Base-by-base conservation (phyloP, 805 yeast species). In the Candida ponderosae region DNA sequence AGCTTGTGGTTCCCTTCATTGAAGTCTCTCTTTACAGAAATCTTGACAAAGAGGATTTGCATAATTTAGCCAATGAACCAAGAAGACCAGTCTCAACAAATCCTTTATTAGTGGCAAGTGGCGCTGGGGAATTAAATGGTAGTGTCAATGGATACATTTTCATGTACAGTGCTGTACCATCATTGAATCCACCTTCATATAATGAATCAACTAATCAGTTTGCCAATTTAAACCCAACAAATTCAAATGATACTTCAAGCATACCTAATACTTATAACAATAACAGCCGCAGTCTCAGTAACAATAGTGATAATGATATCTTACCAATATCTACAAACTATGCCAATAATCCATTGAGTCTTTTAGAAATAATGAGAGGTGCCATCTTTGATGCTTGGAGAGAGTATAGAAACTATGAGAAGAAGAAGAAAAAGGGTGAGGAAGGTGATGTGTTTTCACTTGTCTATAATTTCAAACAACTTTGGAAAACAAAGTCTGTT, bases 121-220 rank as follows among this genome's bases (percentile, higher is more conserved):
- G 93, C 2, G 84, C 88, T 5, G 73, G 85, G 31, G 90, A 81
- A 41, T 57, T 83, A 46, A 81, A 83, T 51, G 89, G 88, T 5
- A 66, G 74, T 24, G 70, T 83, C n/a, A 81, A 81, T 52, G 90
- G 89, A 1, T 83, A 83, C 53, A 63, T 81, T 31, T 66, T 81
- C 28, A 76, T 79, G 33, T 83, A 81, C 54, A 72, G 79, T 38
- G 79, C 85, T 3, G 72, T 82, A 3, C 93, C 94, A 1, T 66
- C 73, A 18, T 47, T 63, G 24, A 64, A 54, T 23, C 86, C 86
- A 1, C 89, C 89, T 1, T 57, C 65, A 0, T 81, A 81, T 47
- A 68, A 66, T 13, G 51, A 46, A 15, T 24, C n/a, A 24, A 24
- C 23, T 21, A 21, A 6, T 7, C 6, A 21, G 9, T 21, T 21